These are phyloP conservation scores for Pelargonium fulgidum DNA, from an alignment of 441 rosid genomes.

Conservation along the genomic window DNA sequence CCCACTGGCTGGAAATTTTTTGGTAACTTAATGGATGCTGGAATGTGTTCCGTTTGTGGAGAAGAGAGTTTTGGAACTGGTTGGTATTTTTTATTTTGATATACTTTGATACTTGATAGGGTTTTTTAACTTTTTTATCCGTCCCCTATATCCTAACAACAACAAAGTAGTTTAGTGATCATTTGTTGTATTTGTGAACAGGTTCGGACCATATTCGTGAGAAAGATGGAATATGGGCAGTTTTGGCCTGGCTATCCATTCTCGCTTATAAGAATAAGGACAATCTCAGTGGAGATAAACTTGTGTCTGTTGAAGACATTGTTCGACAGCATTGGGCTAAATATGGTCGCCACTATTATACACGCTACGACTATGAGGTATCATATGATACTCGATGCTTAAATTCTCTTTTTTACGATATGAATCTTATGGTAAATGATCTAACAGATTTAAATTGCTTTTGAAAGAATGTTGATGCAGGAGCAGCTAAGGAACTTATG, in stretches of 20 bases:
- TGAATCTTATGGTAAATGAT: slow-evolving; percentile 9
- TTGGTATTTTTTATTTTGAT: slow-evolving; percentile 23
- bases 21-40: slow-evolving; percentile 98
- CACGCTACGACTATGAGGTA: slow-evolving; percentile 97
- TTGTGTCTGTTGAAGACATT: slow-evolving; percentile 86
- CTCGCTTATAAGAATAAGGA: slow-evolving; percentile 81
- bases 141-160: neutral
- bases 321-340: slow-evolving; percentile 85
- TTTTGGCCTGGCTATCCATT: slow-evolving; percentile 93
- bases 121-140: neutral
- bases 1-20: slow-evolving; percentile 99
- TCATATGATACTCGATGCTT: slow-evolving; percentile 5
- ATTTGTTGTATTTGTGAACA: slow-evolving; percentile 31
- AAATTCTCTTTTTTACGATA: slow-evolving; percentile 4
- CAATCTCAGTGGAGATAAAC: slow-evolving; percentile 51
- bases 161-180: slow-evolving; percentile 8
- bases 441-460: slow-evolving; percentile 28
- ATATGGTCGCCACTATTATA: slow-evolving; percentile 93
- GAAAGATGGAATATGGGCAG: slow-evolving; percentile 99
- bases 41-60: slow-evolving; percentile 86
- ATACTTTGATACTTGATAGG: neutral
- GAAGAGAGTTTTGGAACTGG: slow-evolving; percentile 99
- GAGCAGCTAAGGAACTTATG: slow-evolving; percentile 84
- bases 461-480: slow-evolving; percentile 82
- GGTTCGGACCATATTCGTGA: slow-evolving; percentile 97